Percentiles rank a stretch among this genome's conserved stretches.
phyloP scores from a whole-genome alignment of 2,329 filamentous ascomycete species.

The Aspergillus sp. region DNA sequence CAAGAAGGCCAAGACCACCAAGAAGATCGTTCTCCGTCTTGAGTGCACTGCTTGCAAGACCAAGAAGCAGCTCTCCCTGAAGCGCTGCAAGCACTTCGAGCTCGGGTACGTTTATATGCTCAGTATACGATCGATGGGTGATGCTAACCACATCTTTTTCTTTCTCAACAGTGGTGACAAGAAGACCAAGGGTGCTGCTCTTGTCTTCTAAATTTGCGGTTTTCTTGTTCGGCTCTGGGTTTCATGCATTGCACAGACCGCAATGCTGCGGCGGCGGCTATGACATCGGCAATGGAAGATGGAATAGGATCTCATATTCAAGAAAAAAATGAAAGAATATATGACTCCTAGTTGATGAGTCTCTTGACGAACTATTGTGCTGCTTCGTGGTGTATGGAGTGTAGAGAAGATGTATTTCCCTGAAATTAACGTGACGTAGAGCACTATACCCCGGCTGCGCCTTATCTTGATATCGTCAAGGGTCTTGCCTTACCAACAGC shows the following conservation, averaged over 20 bases:
- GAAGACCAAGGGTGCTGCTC: constrained; percentile 99
- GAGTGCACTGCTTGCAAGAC: constrained; percentile 98
- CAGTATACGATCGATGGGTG: background rate
- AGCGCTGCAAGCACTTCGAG: constrained; percentile 99
- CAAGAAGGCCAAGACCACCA: constrained; percentile 99
- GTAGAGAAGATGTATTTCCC: too few relatives aligned
- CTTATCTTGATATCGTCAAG: too few relatives aligned
- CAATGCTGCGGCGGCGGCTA: constrained; percentile 38
- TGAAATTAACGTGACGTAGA: too few relatives aligned
- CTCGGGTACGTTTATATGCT: constrained; percentile 71
- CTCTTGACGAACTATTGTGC: constrained; percentile 25
- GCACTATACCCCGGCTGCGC: too few relatives aligned
- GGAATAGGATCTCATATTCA: constrained; percentile 46
- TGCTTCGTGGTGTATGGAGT: background rate
- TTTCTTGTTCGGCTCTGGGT: constrained; percentile 48
- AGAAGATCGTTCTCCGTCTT: constrained; percentile 98
- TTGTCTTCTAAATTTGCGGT: constrained; percentile 85
- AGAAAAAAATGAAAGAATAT: constrained; percentile 37
- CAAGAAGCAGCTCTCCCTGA: constrained; percentile 95
- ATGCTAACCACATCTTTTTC: constrained; percentile 45
- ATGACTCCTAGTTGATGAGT: constrained; percentile 41
- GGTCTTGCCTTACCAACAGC: too few relatives aligned
- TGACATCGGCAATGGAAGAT: constrained; percentile 46
- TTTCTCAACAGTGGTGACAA: constrained; percentile 83
- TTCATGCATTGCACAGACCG: constrained; percentile 43